Evolutionary conservation across 1,284 basidiomycete species (phyloP).

Genomic region (Sporisorium iseilematis-ciliati): DNA sequence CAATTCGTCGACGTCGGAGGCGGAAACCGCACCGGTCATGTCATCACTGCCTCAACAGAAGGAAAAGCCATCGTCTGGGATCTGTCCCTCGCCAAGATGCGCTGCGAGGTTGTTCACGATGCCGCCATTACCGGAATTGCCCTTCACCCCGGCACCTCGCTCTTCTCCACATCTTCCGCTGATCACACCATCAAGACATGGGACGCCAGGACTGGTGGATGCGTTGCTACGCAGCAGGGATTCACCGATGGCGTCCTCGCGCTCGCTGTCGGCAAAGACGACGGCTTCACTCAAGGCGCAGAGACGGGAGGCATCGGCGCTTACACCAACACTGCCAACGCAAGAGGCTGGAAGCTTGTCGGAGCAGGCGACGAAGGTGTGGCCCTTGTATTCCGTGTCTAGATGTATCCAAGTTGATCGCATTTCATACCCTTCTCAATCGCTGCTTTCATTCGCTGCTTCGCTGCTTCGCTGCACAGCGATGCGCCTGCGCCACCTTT

Average conservation of each 20-base stretch:
- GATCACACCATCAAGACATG: constrained; percentile 89
- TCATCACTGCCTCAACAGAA: constrained; percentile 90
- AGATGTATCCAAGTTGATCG: background rate
- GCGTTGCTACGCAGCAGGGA: constrained; percentile 84
- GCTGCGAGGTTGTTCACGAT: constrained; percentile 50
- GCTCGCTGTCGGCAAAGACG: constrained; percentile 75
- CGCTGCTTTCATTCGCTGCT: background rate
- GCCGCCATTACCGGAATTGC: constrained; percentile 54
- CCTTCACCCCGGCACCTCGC: constrained; percentile 85
- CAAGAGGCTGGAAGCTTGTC: constrained; percentile 65
- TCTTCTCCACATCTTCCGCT: constrained; percentile 76
- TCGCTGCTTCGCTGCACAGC: constrained; percentile 1
- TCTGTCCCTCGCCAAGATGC: constrained; percentile 75
- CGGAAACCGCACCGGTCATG: constrained; percentile 74
- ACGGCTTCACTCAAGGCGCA: constrained; percentile 69
- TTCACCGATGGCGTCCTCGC: constrained; percentile 84
- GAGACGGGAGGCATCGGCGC: constrained; percentile 68
- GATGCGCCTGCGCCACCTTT: background rate
- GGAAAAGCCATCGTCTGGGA: constrained; percentile 96
- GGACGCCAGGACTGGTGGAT: constrained; percentile 87
- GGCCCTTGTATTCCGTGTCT: constrained; percentile 66
- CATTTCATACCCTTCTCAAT: constrained; percentile 29
- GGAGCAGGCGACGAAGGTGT: constrained; percentile 69
- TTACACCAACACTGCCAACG: constrained; percentile 46
- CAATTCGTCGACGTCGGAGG: constrained; percentile 84